Base-by-base conservation (phyloP, 148 eudicot genomes). In the Arbutus unedo region DNA sequence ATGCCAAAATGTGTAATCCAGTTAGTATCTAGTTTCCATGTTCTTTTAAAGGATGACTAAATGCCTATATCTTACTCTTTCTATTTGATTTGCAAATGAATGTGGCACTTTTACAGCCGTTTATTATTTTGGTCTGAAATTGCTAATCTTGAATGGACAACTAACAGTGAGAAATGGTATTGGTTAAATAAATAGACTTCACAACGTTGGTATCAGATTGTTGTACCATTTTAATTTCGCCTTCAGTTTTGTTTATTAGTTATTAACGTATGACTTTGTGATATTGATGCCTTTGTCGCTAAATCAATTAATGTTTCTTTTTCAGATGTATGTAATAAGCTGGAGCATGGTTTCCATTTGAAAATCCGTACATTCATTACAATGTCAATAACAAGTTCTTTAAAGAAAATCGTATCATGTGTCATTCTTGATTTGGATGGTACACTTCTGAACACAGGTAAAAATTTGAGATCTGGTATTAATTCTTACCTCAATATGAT, bases 391-490 rank as follows among this genome's bases (percentile, higher is more conserved):
- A 50, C 87, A 78, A 89, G 74, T 41, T 79, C 92, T 71, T 77
- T 89, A 15, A 90, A 83, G 85, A 91, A 92, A 81, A 82, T 87
- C 11, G 92, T 86, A 47, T 89, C 93, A 15, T 87, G 89, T 84
- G 91, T 93, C 72, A 93, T 91, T 72, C 90, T 91, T 81, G 97
- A 95, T 88, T 86, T 95, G 90, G 98, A 92, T 80, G 97, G 91
- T 16, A 92, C 97, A 41, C 95, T 91, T 86, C 85, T 95, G 21
- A 90, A 93, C 77, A 91, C 94, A 83, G 95, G 97, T 92, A 67
- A 6, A 18, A 6, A 18, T 13, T 79, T 55, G 53, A 49, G 50
- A 8, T 70, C 62, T 49, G 41, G 38, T 62, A 45, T 47, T 77
- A 45, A 4, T 23, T 59, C 43, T 13, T 47, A 16, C 21, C 78